These are phyloP conservation scores for Polyporus tsugae DNA, from an alignment of 1,284 basidiomycete genomes.

Conservation along the genomic window DNA sequence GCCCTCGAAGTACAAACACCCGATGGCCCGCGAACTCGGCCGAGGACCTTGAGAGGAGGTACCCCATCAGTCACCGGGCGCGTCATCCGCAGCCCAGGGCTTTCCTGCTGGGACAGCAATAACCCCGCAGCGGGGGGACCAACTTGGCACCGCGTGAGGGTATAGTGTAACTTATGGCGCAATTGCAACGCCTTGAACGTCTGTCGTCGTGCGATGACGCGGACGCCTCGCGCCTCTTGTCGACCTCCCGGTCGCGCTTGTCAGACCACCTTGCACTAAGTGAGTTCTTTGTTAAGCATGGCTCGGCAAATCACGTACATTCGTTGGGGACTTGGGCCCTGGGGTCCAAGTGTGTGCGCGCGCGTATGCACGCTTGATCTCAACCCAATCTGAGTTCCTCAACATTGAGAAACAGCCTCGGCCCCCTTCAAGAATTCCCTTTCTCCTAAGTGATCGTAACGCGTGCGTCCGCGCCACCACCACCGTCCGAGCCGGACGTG, in stretches of 20 bases:
- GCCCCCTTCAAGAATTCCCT: neutral
- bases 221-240: neutral
- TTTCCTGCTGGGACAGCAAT: neutral
- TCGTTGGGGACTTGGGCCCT: neutral
- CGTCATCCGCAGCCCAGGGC: neutral
- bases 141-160: neutral
- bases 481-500: neutral
- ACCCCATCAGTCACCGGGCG: conserved; percentile 5
- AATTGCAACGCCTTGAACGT: neutral
- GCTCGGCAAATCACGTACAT: neutral
- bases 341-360: neutral
- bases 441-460: neutral
- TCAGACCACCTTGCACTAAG: neutral
- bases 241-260: neutral
- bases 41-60: neutral
- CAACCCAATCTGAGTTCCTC: neutral
- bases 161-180: neutral
- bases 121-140: neutral
- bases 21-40: neutral
- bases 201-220: conserved; percentile 10
- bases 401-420: conserved; percentile 2
- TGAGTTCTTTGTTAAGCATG: neutral
- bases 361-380: neutral
- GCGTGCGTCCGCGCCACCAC: too few species aligned
- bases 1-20: neutral